Evolutionary conservation across 140 eudicot species (phyloP).

Genomic region (Cichorium intybus): DNA sequence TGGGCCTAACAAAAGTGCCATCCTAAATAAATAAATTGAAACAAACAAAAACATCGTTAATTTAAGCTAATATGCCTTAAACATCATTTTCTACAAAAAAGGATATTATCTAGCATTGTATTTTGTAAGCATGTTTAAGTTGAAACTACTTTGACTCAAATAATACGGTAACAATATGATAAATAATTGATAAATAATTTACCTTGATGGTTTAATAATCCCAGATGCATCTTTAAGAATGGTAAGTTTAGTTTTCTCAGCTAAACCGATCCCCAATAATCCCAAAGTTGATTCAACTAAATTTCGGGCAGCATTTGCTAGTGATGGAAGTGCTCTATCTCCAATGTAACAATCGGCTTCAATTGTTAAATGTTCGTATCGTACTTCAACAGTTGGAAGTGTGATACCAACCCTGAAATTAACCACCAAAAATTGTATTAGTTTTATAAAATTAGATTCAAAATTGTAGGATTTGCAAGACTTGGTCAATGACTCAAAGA

Average conservation of each 20-base stretch:
- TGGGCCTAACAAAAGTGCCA: conserved; percentile 92
- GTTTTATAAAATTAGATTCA: neutral
- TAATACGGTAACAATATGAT: too few species aligned
- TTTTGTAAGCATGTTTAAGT: neutral
- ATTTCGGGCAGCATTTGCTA: conserved; percentile 69
- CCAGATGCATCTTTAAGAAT: conserved; percentile 87
- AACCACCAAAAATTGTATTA: neutral
- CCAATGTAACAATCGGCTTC: conserved; percentile 86
- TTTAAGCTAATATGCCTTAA: neutral
- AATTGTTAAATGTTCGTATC: conserved; percentile 62
- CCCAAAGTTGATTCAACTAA: conserved; percentile 51
- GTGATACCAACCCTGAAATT: conserved; percentile 76
- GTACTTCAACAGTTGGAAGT: conserved; percentile 83
- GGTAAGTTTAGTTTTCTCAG: conserved; percentile 67
- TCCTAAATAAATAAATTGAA: conserved; percentile 36
- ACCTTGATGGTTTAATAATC: conserved; percentile 90
- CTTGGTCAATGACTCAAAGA: too few species aligned
- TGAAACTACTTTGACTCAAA: neutral
- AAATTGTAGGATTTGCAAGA: neutral
- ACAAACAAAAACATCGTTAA: conserved; percentile 1
- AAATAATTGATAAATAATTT: neutral
- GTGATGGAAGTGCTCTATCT: conserved; percentile 84
- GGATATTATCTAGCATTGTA: neutral
- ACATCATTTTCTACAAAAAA: conserved; percentile 7
- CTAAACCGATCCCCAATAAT: conserved; percentile 51